These are phyloP conservation scores for Microsporum canis DNA, from an alignment of 2,329 filamentous ascomycete genomes.

Conservation along the genomic window DNA sequence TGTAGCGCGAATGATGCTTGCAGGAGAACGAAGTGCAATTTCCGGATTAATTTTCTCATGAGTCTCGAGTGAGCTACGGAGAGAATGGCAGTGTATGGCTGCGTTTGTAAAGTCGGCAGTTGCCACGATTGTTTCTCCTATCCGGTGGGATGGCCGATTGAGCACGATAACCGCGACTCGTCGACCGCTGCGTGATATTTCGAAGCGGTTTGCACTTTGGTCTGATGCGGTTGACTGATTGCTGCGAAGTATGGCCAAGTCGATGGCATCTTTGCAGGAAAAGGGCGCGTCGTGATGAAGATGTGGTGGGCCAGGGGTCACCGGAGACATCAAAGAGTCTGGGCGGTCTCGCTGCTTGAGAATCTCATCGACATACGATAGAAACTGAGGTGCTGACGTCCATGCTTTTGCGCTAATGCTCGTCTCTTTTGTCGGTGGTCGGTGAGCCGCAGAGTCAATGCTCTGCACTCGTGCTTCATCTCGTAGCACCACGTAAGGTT, in stretches of 20 bases:
- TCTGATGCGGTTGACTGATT: constrained; percentile 56
- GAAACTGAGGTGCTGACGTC: constrained; percentile 51
- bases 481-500: constrained; percentile 76
- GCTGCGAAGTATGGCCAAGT: constrained; percentile 76
- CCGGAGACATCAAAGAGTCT: constrained; percentile 47
- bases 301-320: constrained; percentile 59
- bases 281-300: constrained; percentile 31
- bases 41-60: constrained; percentile 69
- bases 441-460: constrained; percentile 27
- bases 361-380: constrained; percentile 66
- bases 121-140: constrained; percentile 77
- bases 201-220: constrained; percentile 82
- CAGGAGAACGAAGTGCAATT: constrained; percentile 71
- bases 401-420: constrained; percentile 35
- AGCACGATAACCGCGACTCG: constrained; percentile 86
- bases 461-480: constrained; percentile 63
- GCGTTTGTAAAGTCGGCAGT: constrained; percentile 72
- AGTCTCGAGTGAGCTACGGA: constrained; percentile 76
- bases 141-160: constrained; percentile 72
- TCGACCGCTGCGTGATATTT: constrained; percentile 84
- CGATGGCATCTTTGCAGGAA: constrained; percentile 73
- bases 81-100: constrained; percentile 71
- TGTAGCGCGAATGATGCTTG: constrained; percentile 78
- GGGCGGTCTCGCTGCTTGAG: constrained; percentile 47
- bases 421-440: constrained; percentile 31